A percentile compares a stretch with the other conserved stretches of the same genome.
These are phyloP conservation scores for Pseudogymnoascus sp. DNA, from an alignment of 2,329 filamentous ascomycete species.

Conservation along the genomic window DNA sequence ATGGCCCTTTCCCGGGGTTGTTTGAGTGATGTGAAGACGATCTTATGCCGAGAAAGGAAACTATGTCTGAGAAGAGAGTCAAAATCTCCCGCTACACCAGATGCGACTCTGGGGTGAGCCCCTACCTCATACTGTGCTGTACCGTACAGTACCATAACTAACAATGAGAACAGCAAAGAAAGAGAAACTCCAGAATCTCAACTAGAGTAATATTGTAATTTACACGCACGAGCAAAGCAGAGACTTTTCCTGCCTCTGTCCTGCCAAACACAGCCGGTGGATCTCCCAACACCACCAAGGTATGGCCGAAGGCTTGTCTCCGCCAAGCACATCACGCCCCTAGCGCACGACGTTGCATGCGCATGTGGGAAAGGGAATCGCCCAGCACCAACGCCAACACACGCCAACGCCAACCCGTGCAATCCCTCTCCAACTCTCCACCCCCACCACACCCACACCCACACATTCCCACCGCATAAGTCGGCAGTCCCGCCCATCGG, in stretches of 20 bases:
- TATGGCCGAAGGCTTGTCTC: background rate
- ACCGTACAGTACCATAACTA: background rate
- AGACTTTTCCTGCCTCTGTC: background rate
- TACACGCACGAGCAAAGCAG: too few species aligned
- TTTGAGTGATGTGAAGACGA: background rate
- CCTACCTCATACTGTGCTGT: background rate
- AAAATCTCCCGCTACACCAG: background rate
- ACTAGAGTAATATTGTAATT: too few species aligned
- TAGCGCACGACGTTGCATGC: slow-evolving; percentile 5
- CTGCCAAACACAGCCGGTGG: background rate
- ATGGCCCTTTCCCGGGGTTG: background rate
- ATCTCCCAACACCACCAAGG: background rate
- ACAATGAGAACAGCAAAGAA: background rate
- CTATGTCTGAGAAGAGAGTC: background rate
- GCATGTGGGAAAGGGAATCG: background rate
- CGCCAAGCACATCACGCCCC: background rate
- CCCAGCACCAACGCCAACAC: background rate
- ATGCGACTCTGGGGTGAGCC: background rate
- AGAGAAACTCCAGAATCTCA: background rate
- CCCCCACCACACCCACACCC: background rate
- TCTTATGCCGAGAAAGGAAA: background rate
- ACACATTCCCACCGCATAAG: background rate
- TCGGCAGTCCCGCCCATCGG: background rate
- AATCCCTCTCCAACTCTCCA: background rate
- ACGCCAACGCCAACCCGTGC: background rate